Evolutionary conservation across 108 stramenopile genomes (phyloP).

Genomic region (Chaetoceros muelleri): DNA sequence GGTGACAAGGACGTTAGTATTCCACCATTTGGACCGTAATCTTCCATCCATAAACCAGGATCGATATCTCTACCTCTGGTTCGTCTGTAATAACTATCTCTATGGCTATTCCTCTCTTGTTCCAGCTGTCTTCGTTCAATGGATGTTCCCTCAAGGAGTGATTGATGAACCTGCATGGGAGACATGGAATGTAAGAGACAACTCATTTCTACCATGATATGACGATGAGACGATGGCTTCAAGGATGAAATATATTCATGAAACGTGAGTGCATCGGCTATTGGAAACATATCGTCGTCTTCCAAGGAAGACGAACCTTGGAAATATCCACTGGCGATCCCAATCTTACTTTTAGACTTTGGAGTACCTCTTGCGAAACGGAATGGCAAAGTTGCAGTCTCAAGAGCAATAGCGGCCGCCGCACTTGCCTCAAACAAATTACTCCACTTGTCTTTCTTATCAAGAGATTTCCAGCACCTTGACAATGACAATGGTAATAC

Average conservation of each 20-base stretch:
- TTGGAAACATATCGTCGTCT: conserved; percentile 26
- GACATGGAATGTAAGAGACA: conserved; percentile 10
- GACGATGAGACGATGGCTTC: conserved; percentile 35
- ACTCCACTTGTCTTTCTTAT: conserved; percentile 7
- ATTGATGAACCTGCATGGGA: conserved; percentile 11
- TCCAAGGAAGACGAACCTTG: conserved; percentile 14
- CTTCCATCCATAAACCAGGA: conserved; percentile 61
- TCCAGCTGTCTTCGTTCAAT: conserved; percentile 47
- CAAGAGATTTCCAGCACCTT: background rate
- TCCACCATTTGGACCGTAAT: conserved; percentile 7
- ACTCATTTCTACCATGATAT: conserved; percentile 57
- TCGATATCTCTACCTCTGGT: conserved; percentile 17
- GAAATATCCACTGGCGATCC: conserved; percentile 34
- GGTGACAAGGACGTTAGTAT: conserved; percentile 2
- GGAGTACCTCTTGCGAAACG: conserved; percentile 23
- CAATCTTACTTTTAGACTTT: conserved; percentile 16
- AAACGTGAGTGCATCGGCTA: conserved; percentile 32
- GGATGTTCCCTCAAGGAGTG: conserved; percentile 38
- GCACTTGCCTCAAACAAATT: conserved; percentile 44
- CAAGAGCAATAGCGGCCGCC: conserved; percentile 49
- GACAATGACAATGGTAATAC: conserved; percentile 41
- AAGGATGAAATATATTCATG: conserved; percentile 49
- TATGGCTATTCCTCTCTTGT: conserved; percentile 6
- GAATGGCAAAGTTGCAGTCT: conserved; percentile 51
- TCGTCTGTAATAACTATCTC: conserved; percentile 8